Percentiles rank a stretch among this genome's conserved stretches.
phyloP scores from a whole-genome alignment of 1,284 basidiomycete species.

The Sphagnurus paluster region DNA sequence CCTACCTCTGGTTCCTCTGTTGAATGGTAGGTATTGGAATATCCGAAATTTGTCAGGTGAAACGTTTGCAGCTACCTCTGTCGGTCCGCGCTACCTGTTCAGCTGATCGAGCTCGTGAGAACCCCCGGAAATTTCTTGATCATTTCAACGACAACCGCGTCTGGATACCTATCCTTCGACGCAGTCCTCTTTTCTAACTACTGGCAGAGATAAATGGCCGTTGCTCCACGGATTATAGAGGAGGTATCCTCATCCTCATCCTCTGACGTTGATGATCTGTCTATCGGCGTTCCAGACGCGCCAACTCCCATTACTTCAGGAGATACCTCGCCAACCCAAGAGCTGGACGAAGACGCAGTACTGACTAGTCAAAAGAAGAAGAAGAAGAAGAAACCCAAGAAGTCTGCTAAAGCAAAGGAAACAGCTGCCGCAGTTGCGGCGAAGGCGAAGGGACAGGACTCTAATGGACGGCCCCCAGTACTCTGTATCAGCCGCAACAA shows the following conservation, averaged over 20 bases:
- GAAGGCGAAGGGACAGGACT: conserved; percentile 24
- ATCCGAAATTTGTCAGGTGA: too few species aligned
- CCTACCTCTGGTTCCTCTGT: too few species aligned
- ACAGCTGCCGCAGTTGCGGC: conserved; percentile 28
- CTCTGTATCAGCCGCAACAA: conserved; percentile 84
- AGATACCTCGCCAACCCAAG: conserved; percentile 30
- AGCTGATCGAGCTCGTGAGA: conserved; percentile 2
- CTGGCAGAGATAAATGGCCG: neutral
- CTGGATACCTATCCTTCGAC: neutral
- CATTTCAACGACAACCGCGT: neutral
- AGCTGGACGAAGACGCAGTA: conserved; percentile 20
- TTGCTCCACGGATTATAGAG: conserved; percentile 6
- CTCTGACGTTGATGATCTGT: conserved; percentile 22
- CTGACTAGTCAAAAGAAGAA: conserved; percentile 56
- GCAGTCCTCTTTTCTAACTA: neutral
- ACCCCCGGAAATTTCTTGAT: conserved; percentile 1
- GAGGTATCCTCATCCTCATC: conserved; percentile 24
- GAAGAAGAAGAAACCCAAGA: conserved; percentile 71
- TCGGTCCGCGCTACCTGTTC: neutral
- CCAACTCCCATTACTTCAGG: conserved; percentile 33
- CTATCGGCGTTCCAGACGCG: conserved; percentile 18
- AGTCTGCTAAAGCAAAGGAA: conserved; percentile 48
- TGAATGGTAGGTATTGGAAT: too few species aligned
- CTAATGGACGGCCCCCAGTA: conserved; percentile 49
- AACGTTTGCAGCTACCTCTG: neutral